Conservation (phyloP, 495 filamentous ascomycete genomes). For the Barbatosphaeria neglecta region DNA sequence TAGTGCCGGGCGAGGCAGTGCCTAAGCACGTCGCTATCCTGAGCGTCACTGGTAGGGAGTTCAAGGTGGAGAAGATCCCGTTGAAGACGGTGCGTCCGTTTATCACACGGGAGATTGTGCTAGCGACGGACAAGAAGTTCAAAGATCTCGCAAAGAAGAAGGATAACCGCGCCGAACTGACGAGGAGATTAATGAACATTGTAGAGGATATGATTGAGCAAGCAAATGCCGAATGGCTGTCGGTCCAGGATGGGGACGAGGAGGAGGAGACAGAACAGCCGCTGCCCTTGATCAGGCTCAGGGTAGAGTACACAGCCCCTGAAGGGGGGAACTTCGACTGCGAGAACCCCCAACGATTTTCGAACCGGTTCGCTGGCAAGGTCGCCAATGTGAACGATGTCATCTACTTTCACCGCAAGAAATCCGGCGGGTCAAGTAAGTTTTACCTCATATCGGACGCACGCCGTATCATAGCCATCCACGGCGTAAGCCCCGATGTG, state of each 20-base stretch:
- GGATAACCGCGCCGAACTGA: slow-evolving; percentile 72
- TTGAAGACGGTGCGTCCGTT: slow-evolving; percentile 88
- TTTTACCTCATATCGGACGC: neutral
- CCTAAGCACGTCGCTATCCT: slow-evolving; percentile 83
- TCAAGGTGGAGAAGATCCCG: slow-evolving; percentile 67
- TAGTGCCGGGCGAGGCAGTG: slow-evolving; percentile 82
- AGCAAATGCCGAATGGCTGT: slow-evolving; percentile 70
- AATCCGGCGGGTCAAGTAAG: slow-evolving; percentile 36
- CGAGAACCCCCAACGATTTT: slow-evolving; percentile 95
- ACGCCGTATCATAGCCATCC: too few relatives aligned
- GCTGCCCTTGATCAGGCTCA: slow-evolving; percentile 72
- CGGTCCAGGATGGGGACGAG: slow-evolving; percentile 46
- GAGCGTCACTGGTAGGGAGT: slow-evolving; percentile 70
- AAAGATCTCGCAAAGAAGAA: slow-evolving; percentile 66
- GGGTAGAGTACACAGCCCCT: slow-evolving; percentile 81
- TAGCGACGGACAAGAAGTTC: slow-evolving; percentile 65
- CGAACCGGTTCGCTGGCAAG: slow-evolving; percentile 78
- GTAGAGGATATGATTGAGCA: slow-evolving; percentile 80
- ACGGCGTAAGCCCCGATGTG: too few relatives aligned
- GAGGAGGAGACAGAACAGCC: slow-evolving; percentile 52
- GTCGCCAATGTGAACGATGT: slow-evolving; percentile 94
- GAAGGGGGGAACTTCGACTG: slow-evolving; percentile 80
- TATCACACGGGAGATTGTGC: slow-evolving; percentile 68
- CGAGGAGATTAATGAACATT: slow-evolving; percentile 57
- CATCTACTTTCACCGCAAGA: slow-evolving; percentile 85